Conservation (phyloP, 2,329 filamentous ascomycete species). For the Sclerotinia glacialis region DNA sequence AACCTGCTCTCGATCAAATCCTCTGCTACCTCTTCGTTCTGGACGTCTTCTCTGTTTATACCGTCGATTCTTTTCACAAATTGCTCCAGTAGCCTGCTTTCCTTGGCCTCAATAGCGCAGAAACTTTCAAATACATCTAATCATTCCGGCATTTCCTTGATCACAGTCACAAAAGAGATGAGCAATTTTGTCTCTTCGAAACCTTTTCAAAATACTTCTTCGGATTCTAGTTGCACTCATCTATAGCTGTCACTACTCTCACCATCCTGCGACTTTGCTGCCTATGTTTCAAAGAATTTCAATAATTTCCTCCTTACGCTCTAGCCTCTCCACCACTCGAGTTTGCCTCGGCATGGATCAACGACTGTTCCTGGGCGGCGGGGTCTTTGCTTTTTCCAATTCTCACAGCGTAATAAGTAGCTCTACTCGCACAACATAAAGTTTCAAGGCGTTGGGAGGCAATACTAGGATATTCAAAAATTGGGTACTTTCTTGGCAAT, state of each 20-base stretch:
- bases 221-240: background rate
- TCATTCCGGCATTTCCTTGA: background rate
- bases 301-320: too few species aligned
- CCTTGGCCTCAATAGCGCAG: background rate
- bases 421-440: background rate
- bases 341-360: background rate
- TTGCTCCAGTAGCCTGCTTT: too few species aligned
- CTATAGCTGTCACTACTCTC: background rate
- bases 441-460: too few species aligned
- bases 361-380: too few species aligned
- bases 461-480: background rate
- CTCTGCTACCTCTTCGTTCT: background rate
- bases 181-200: background rate
- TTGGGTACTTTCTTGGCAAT: too few species aligned
- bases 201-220: background rate
- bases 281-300: background rate
- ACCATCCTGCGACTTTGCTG: background rate
- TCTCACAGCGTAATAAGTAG: rapidly evolving
- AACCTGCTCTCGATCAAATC: background rate
- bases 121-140: background rate
- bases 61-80: background rate
- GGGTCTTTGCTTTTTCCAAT: background rate
- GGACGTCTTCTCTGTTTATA: background rate
- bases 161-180: background rate
- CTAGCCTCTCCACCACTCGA: background rate